phyloP scores from a whole-genome alignment of 2,329 filamentous ascomycete species.

The Ophiostoma sp. region DNA sequence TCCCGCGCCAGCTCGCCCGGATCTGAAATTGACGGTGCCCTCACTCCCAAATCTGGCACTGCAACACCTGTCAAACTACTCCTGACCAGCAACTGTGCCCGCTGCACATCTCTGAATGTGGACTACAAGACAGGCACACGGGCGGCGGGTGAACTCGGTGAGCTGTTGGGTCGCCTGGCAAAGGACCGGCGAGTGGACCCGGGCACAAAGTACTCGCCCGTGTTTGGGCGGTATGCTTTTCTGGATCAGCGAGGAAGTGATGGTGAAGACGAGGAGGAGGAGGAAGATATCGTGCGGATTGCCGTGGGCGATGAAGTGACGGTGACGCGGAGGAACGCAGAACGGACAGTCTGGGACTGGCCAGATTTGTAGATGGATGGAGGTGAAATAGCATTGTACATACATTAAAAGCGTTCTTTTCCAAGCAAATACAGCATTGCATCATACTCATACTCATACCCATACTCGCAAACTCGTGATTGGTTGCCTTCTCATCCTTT shows the following conservation, averaged over 20 bases:
- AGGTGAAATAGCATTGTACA: background rate
- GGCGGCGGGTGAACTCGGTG: constrained; percentile 57
- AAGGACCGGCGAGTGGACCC: constrained; percentile 68
- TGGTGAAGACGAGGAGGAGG: constrained; percentile 23
- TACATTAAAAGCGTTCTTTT: background rate
- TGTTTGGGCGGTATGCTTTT: constrained; percentile 75
- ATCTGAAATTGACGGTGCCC: background rate
- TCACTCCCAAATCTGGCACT: background rate
- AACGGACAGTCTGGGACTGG: constrained; percentile 58
- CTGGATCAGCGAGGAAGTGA: constrained; percentile 38
- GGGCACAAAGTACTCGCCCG: constrained; percentile 66
- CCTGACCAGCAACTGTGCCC: constrained; percentile 68
- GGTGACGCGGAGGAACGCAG: constrained; percentile 50
- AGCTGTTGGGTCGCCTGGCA: constrained; percentile 68
- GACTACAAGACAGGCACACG: constrained; percentile 66
- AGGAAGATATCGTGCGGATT: constrained; percentile 40
- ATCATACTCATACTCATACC: background rate
- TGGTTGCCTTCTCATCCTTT: background rate
- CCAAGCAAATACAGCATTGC: background rate
- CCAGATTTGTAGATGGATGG: constrained; percentile 32
- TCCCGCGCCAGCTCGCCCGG: constrained; percentile 23
- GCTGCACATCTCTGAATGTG: constrained; percentile 70
- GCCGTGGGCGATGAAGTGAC: constrained; percentile 51
- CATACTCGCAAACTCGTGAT: background rate
- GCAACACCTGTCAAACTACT: constrained; percentile 42